Conservation (phyloP, 73 alveolate species). For the Tetrahymena elliotti region DNA sequence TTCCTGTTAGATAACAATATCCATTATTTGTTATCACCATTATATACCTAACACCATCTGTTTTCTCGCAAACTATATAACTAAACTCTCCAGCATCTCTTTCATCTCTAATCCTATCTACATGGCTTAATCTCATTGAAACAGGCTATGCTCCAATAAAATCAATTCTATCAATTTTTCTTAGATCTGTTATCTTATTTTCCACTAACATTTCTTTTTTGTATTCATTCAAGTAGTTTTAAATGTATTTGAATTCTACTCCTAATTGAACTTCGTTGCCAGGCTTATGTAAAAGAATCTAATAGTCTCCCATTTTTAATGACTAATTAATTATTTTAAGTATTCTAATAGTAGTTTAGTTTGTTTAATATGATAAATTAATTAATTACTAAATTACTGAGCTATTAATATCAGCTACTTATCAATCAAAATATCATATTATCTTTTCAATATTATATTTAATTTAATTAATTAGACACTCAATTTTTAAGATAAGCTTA, state of each 20-base stretch:
- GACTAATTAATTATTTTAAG: not conserved
- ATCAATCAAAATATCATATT: no score
- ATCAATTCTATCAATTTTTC: conserved; percentile 1
- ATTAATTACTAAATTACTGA: no score
- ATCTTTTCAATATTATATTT: no score
- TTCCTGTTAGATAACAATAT: conserved; percentile 1
- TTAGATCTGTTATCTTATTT: not conserved
- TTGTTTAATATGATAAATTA: no score
- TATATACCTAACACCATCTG: conserved; percentile 30
- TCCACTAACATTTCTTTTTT: not conserved
- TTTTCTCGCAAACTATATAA: conserved; percentile 15
- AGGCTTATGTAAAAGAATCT: not conserved
- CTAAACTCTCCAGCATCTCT: not conserved
- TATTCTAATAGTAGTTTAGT: not conserved
- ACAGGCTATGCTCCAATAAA: conserved; percentile 36
- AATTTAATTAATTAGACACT: no score
- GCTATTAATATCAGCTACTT: no score
- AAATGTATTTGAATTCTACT: not conserved
- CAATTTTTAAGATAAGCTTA: no score
- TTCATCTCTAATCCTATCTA: not conserved
- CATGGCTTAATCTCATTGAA: conserved; percentile 3
- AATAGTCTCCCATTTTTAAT: not conserved
- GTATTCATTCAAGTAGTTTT: not conserved
- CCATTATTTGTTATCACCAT: conserved; percentile 10
- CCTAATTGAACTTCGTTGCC: not conserved